These are phyloP conservation scores for Pleurotus eryngii DNA, from an alignment of 768 basidiomycete genomes.

Conservation along the genomic window DNA sequence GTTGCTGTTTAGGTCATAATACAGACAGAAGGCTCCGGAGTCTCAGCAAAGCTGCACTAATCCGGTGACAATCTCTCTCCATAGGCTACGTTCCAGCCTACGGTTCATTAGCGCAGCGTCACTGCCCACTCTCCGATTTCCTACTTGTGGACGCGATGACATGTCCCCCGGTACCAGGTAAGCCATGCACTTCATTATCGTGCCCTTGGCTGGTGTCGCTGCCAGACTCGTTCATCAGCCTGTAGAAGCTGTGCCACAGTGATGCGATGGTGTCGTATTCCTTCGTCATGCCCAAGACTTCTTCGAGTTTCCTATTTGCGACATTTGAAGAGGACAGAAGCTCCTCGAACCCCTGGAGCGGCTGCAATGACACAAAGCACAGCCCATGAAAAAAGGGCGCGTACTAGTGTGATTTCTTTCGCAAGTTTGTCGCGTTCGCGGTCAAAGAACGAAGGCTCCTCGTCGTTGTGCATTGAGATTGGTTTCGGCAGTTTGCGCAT, in stretches of 20 bases:
- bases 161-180: constrained; percentile 76
- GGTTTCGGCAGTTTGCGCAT: not conserved
- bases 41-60: too few species aligned
- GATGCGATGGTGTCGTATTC: constrained; percentile 88
- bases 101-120: too few species aligned
- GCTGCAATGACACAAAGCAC: not conserved
- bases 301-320: constrained; percentile 88
- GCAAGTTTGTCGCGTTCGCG: constrained; percentile 74
- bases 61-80: too few species aligned
- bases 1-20: too few species aligned
- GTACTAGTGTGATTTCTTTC: constrained; percentile 70
- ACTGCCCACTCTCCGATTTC: constrained; percentile 9
- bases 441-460: constrained; percentile 68
- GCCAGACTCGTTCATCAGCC: constrained; percentile 57
- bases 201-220: constrained; percentile 26
- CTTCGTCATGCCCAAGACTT: constrained; percentile 87
- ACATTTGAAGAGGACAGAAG: constrained; percentile 80
- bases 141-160: constrained; percentile 33
- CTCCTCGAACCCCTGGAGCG: constrained; percentile 78
- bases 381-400: constrained; percentile 11
- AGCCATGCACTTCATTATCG: constrained; percentile 18
- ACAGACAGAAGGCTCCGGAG: too few species aligned
- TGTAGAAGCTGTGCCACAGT: constrained; percentile 79
- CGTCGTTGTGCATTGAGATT: constrained; percentile 27
- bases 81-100: too few species aligned